Percentiles rank a stretch among this genome's conserved stretches.
These are phyloP conservation scores for Colletotrichum trifolii DNA, from an alignment of 2,329 filamentous ascomycete genomes.

Conservation along the genomic window DNA sequence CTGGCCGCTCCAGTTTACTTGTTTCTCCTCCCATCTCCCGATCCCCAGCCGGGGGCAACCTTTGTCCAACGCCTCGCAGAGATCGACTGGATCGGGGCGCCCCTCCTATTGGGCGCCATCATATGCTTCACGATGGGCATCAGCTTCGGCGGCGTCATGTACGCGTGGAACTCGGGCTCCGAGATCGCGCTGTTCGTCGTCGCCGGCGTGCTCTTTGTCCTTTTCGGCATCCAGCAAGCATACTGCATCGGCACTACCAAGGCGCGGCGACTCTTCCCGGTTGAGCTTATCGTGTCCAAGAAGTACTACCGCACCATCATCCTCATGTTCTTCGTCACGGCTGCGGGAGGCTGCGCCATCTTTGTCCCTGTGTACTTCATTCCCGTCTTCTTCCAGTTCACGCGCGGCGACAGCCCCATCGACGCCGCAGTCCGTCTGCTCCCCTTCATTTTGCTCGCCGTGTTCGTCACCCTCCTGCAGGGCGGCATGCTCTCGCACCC, in stretches of 20 bases:
- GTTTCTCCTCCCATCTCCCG: constrained; percentile 42
- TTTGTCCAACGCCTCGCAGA: constrained; percentile 44
- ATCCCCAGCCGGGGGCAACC: constrained; percentile 36
- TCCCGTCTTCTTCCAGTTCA: constrained; percentile 62
- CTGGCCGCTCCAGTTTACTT: constrained; percentile 44
- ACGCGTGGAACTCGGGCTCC: constrained; percentile 55
- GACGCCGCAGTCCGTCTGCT: constrained; percentile 53
- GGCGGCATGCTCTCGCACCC: constrained; percentile 25
- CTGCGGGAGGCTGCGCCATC: constrained; percentile 25
- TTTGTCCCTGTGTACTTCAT: constrained; percentile 56
- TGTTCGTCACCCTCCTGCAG: constrained; percentile 47
- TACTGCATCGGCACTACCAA: constrained; percentile 53
- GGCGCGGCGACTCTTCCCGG: constrained; percentile 55
- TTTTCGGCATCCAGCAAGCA: constrained; percentile 59
- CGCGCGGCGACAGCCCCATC: constrained; percentile 51
- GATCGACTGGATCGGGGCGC: constrained; percentile 58
- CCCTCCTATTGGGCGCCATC: constrained; percentile 56
- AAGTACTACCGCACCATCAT: constrained; percentile 36
- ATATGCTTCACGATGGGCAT: constrained; percentile 58
- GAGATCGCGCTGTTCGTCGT: constrained; percentile 60
- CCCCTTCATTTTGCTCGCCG: constrained; percentile 49
- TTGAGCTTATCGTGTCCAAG: constrained; percentile 52
- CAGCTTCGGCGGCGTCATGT: constrained; percentile 61
- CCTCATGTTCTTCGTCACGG: constrained; percentile 26
- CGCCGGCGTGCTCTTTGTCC: constrained; percentile 52